These are phyloP conservation scores for Blastomyces emzantsi DNA, from an alignment of 2,329 filamentous ascomycete species.

Conservation along the genomic window DNA sequence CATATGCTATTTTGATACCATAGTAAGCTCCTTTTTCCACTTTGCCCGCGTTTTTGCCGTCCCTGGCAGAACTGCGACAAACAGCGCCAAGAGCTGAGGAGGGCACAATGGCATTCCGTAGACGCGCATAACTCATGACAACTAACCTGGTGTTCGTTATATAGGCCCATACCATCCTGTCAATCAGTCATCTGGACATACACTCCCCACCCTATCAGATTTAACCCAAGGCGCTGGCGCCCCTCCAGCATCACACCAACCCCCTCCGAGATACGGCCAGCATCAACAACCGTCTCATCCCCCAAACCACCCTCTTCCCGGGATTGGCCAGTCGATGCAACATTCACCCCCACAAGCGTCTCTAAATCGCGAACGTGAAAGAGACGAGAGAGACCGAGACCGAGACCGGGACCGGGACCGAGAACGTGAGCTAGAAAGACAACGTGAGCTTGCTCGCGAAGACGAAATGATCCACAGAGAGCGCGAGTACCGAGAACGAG, in stretches of 20 bases:
- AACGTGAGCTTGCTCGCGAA: conserved; percentile 38
- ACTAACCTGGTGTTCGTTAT: conserved; percentile 11
- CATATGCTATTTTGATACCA: conserved; percentile 1
- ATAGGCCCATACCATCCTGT: conserved; percentile 35
- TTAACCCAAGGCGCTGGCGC: conserved; percentile 37
- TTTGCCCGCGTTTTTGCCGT: neutral
- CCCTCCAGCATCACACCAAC: conserved; percentile 23
- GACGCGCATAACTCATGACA: neutral
- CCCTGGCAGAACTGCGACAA: neutral
- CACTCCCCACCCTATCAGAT: conserved; percentile 39
- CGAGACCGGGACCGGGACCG: conserved; percentile 35
- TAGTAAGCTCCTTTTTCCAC: conserved; percentile 6
- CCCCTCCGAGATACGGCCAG: conserved; percentile 36
- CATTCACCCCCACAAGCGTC: conserved; percentile 34
- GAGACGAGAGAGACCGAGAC: conserved; percentile 43
- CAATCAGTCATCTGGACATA: conserved; percentile 37
- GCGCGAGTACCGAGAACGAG: conserved; percentile 42
- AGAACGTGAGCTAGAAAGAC: conserved; percentile 29
- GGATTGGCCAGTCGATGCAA: conserved; percentile 36
- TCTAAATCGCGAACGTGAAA: conserved; percentile 37
- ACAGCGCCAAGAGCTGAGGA: neutral
- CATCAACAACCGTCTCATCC: conserved; percentile 31
- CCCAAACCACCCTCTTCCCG: conserved; percentile 32
- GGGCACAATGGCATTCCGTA: neutral
- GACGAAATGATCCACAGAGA: conserved; percentile 51